Evolutionary conservation across 148 eudicot genomes (phyloP).

Genomic region (Mesembryanthemum crystallinum): DNA sequence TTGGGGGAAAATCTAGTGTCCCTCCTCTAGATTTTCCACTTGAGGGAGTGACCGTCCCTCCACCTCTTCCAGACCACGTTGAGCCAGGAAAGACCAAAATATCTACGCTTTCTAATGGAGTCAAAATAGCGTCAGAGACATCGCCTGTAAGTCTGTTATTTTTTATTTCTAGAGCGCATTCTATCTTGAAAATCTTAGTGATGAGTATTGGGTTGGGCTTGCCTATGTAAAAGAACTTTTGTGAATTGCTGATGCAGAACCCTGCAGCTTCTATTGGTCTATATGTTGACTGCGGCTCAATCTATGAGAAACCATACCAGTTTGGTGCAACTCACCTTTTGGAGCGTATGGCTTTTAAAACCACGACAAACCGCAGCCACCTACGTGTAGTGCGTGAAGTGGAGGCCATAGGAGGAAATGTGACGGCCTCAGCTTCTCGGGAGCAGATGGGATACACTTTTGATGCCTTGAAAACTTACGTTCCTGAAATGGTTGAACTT

Average conservation of each 20-base stretch:
- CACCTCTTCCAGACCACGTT: constrained; percentile 71
- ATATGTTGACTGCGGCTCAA: constrained; percentile 77
- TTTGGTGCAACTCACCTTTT: constrained; percentile 82
- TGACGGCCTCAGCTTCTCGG: constrained; percentile 75
- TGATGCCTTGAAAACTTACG: constrained; percentile 82
- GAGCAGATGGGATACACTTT: constrained; percentile 95
- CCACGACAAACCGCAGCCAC: constrained; percentile 80
- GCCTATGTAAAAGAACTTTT: not conserved
- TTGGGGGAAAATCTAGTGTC: constrained; percentile 54
- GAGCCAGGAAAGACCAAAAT: constrained; percentile 73
- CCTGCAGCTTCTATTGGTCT: constrained; percentile 88
- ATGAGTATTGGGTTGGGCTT: not conserved
- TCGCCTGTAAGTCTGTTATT: constrained; percentile 51
- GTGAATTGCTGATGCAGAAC: constrained; percentile 44
- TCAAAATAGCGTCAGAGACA: constrained; percentile 85
- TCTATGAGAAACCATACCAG: constrained; percentile 70
- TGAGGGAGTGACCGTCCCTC: constrained; percentile 58
- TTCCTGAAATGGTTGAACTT: constrained; percentile 93
- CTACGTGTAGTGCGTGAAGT: constrained; percentile 87
- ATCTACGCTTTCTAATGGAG: constrained; percentile 83
- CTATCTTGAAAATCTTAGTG: not conserved
- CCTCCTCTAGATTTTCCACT: constrained; percentile 78
- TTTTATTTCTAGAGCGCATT: not conserved
- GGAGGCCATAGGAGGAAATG: constrained; percentile 93
- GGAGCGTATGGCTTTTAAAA: constrained; percentile 97